Conservation (phyloP, 257 asterid genomes). For the Prunella vulgaris region DNA sequence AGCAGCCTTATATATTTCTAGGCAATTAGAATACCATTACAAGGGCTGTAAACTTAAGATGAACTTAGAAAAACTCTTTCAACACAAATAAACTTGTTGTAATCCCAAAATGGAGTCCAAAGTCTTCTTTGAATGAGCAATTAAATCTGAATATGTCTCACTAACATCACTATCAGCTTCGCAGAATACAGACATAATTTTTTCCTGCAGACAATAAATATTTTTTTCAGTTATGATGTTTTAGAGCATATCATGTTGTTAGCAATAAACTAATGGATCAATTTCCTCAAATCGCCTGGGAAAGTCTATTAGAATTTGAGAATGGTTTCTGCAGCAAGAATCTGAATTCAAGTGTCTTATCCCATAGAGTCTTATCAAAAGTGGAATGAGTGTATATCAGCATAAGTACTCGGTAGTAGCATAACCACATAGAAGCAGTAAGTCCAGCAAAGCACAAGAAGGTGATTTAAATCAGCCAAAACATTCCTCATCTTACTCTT, state of each 20-base stretch:
- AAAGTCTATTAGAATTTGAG: conserved; percentile 82
- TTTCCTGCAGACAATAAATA: conserved; percentile 52
- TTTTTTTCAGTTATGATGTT: conserved; percentile 10
- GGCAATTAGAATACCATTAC: background rate
- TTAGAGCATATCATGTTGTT: background rate
- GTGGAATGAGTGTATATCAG: conserved; percentile 21
- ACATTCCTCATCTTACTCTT: background rate
- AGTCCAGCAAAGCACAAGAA: background rate
- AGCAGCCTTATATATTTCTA: background rate
- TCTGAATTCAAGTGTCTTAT: conserved; percentile 88
- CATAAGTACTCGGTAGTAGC: conserved; percentile 7
- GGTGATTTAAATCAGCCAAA: background rate
- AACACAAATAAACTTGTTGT: conserved; percentile 63
- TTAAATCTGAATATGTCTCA: conserved; percentile 72
- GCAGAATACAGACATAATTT: conserved; percentile 60
- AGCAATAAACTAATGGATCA: background rate
- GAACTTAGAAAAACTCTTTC: background rate
- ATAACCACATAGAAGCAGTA: background rate
- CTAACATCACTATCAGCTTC: conserved; percentile 36
- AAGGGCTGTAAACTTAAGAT: conserved; percentile 20
- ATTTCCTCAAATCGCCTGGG: conserved; percentile 54
- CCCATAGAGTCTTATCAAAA: conserved; percentile 79
- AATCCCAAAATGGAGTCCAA: conserved; percentile 66
- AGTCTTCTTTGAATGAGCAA: conserved; percentile 67
- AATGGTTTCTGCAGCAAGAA: conserved; percentile 86